Evolutionary conservation across 2,329 filamentous ascomycete species (phyloP), one percentile per base, ranked within the genome.

Genomic region (Graphilbum sp.): DNA sequence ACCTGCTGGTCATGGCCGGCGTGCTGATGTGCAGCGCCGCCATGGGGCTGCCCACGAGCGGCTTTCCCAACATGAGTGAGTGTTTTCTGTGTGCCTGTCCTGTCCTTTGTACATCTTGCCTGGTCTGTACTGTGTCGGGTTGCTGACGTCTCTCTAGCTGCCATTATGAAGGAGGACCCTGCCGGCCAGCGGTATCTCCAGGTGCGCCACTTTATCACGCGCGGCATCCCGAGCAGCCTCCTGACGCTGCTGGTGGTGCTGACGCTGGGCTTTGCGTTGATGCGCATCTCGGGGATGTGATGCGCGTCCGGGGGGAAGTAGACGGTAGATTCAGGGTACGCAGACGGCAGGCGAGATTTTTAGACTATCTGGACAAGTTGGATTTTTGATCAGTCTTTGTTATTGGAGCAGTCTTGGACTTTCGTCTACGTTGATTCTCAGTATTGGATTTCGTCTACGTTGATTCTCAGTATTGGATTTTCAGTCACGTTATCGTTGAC

Each of bases 21-120:
- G 88, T 93, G 11, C 62, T 98, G 45, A 98, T 98, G 86, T 95
- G 90, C 54, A 88, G 80, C 46, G 87, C 87, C n/a, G 90, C 85
- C 2, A 98, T 98, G 90, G 90, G 79, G 12, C 59, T 98, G 58
- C 90, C 90, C 3, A 98, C 90, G 0, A 88, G 79, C 54, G 92
- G 90, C 9, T 98, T 98, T 62, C 90, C 90, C 2, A 98, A 98
- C 50, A 98, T 98, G 90, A 98, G 87, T 94, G 73, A 69, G 86
- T 81, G n/a, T 17, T 35, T 25, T 32, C 27, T 43, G 32, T 29
- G n/a, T n/a, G 13, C 31, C 12, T 18, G 3, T 19, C 12, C 13
- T n/a, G 9, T 21, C 33, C 39, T 30, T 32, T 35, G 51, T 57
- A 42, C 54, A 42, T 16, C 19, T 34, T 31, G 27, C 23, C 23